These are phyloP conservation scores for Crithidia fasciculata DNA, from an alignment of 208 protist species.

Conservation along the genomic window DNA sequence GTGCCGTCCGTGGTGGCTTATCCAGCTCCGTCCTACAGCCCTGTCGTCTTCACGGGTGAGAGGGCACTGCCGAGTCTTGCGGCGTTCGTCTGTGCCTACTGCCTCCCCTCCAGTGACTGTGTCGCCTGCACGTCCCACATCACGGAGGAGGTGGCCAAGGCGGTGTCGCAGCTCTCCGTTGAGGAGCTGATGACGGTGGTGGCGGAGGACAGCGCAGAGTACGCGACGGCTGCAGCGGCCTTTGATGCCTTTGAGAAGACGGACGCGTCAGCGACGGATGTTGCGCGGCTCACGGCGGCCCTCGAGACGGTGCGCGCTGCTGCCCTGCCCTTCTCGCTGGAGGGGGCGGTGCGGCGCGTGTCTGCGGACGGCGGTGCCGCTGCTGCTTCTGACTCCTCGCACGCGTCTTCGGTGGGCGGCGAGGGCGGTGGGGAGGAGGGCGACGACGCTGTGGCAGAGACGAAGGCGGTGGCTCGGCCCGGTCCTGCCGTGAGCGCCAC, in stretches of 20 bases:
- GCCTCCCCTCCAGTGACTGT: constrained; percentile 15
- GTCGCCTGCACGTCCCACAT: constrained; percentile 20
- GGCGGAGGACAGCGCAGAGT: constrained; percentile 9
- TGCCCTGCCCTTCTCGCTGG: constrained; percentile 5
- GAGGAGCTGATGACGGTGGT: constrained; percentile 18
- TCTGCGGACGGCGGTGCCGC: constrained; percentile 14
- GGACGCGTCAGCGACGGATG: background rate
- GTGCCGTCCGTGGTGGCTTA: constrained; percentile 60
- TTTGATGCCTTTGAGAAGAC: background rate
- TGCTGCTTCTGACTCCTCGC: background rate
- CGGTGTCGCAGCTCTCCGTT: constrained; percentile 4
- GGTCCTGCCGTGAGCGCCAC: background rate
- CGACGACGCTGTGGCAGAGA: background rate
- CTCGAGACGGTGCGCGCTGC: background rate
- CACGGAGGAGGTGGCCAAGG: constrained; percentile 9
- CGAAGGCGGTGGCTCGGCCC: background rate
- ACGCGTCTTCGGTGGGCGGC: background rate
- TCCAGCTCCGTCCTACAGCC: background rate
- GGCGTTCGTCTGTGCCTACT: constrained; percentile 19
- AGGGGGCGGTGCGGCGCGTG: constrained; percentile 12
- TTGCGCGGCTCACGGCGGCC: background rate
- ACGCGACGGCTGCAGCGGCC: background rate
- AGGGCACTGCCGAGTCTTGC: constrained; percentile 2
- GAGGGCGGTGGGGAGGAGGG: constrained; percentile 9
- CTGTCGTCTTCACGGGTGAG: constrained; percentile 6